phyloP scores from a whole-genome alignment of 1,139 yeast genomes.

The Debaryomyces sp. region DNA sequence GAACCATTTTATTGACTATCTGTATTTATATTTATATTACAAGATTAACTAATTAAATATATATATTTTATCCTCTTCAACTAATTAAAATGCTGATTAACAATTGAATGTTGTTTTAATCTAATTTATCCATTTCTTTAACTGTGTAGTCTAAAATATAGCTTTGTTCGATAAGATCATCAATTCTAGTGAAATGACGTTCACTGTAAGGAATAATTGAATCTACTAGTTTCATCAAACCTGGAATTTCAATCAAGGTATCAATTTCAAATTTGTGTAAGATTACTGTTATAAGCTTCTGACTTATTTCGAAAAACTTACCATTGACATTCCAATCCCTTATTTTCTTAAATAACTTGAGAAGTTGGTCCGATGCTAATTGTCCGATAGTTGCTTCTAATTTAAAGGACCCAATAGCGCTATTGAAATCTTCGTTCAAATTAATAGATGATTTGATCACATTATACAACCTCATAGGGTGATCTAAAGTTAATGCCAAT shows the following conservation, averaged over 20 bases:
- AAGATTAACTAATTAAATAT: not conserved
- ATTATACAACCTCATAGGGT: conserved; percentile 80
- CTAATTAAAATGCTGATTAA: not conserved
- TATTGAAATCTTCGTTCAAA: conserved; percentile 45
- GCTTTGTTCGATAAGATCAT: conserved; percentile 81
- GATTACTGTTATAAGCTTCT: conserved; percentile 68
- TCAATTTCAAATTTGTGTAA: conserved; percentile 57
- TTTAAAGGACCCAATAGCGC: conserved; percentile 59
- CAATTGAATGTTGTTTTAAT: not conserved
- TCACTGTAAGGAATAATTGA: conserved; percentile 82
- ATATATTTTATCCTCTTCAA: not conserved
- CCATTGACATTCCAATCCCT: conserved; percentile 97
- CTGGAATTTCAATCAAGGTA: conserved; percentile 63
- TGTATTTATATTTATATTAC: too few relatives aligned
- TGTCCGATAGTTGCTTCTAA: conserved; percentile 67
- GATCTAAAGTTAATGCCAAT: conserved; percentile 81
- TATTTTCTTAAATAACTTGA: conserved; percentile 65
- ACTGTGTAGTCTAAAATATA: conserved; percentile 83
- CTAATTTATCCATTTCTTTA: conserved; percentile 65
- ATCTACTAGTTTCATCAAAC: conserved; percentile 67
- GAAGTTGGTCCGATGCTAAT: conserved; percentile 62
- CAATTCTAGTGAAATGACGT: conserved; percentile 77
- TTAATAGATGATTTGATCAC: conserved; percentile 62
- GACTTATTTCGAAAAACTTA: conserved; percentile 78
- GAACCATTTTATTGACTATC: too few relatives aligned